phyloP scores from a whole-genome alignment of 225 moss, liverwort and hornwort genomes.

The Antitrichia curtipendula region DNA sequence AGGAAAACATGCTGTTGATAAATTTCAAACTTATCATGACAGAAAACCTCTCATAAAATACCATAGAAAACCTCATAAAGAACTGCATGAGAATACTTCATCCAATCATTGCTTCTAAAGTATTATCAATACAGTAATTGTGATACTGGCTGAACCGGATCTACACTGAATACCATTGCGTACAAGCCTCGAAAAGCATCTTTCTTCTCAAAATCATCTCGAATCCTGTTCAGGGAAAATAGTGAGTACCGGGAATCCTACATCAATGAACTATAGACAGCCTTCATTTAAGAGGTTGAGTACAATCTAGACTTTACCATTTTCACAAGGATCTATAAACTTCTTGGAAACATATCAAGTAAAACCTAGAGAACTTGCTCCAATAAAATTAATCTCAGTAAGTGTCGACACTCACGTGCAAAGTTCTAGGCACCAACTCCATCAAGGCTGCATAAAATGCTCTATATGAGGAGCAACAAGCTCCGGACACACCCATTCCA shows the following conservation, averaged over 20 bases:
- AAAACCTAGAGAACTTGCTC: not conserved
- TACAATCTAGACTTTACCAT: not conserved
- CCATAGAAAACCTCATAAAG: not conserved
- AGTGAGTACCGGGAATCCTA: not conserved
- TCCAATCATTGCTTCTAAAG: not conserved
- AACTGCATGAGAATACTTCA: not conserved
- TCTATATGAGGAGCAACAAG: constrained; percentile 99
- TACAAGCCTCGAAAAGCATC: constrained; percentile 97
- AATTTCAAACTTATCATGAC: not conserved
- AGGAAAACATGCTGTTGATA: not conserved
- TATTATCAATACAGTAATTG: not conserved
- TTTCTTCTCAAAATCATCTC: constrained; percentile 97
- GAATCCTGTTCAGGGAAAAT: constrained; percentile 46
- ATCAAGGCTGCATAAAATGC: constrained; percentile 96
- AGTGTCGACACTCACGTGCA: constrained; percentile 62
- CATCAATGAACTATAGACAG: not conserved
- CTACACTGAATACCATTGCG: constrained; percentile 61
- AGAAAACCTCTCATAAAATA: not conserved
- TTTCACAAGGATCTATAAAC: not conserved
- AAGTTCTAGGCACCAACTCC: constrained; percentile 92
- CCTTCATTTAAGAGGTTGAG: not conserved
- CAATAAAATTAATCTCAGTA: not conserved
- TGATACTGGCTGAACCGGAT: not conserved
- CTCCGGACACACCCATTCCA: constrained; percentile 99
- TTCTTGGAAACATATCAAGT: not conserved